Conservation (phyloP, 345 rosid species). For the Linum trigynum region DNA sequence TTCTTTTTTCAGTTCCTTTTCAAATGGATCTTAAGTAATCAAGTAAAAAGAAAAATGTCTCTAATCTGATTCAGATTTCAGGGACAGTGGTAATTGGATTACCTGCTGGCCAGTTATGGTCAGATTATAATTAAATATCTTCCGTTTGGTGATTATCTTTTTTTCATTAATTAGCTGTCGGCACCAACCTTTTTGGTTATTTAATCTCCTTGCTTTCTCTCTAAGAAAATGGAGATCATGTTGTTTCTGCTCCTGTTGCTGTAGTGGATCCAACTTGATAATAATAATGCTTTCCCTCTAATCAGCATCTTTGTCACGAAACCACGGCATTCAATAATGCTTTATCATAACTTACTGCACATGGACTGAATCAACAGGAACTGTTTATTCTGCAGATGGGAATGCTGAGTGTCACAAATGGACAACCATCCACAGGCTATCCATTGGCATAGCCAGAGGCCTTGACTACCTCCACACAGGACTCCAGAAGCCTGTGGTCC, state of each 20-base stretch:
- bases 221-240: background rate
- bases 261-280: no score
- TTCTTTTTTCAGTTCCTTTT: no score
- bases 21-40: no score
- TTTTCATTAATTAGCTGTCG: constrained; percentile 9
- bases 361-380: background rate
- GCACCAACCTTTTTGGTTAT: constrained; percentile 10
- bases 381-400: constrained; percentile 34
- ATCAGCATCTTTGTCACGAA: background rate
- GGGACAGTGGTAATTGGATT: background rate
- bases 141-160: constrained; percentile 1
- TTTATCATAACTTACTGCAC: background rate
- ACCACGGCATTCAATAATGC: constrained; percentile 2
- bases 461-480: constrained; percentile 71
- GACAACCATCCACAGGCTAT: constrained; percentile 44
- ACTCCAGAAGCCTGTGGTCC: constrained; percentile 46
- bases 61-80: background rate
- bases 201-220: constrained; percentile 1
- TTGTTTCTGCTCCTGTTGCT: background rate
- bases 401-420: constrained; percentile 46
- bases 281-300: background rate
- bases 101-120: background rate
- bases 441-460: constrained; percentile 56
- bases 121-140: background rate
- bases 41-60: background rate